Base-by-base conservation (phyloP, 2,329 filamentous ascomycete species). In the Venturia aucupariae region DNA sequence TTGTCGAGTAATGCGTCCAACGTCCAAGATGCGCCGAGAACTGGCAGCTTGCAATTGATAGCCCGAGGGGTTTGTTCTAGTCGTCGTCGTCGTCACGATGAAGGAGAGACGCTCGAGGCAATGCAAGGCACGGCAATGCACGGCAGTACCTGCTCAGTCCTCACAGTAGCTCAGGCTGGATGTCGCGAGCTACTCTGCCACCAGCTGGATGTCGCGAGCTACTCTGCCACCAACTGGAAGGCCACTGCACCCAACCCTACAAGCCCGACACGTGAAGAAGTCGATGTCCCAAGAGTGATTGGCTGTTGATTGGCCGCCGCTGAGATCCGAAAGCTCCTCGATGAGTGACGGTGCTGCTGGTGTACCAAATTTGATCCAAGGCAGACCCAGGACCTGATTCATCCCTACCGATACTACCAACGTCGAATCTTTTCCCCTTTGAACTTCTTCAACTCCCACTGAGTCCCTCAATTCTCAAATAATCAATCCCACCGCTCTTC, bases 91-190 rank as follows among this genome's bases (percentile, higher is more conserved):
- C 44, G 44, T n/a, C 44, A 24, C 44, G 5, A n/a, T 48, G 44
- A 17, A 24, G 22, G 44, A 41, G 11, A 3, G 11, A 15, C 13
- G 11, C 24, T 6, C n/a, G 22, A 51, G 46, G 46, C 22, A 10
- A 27, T 24, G 46, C 42, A n/a, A 44, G 5, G 46, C 22, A 11
- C 13, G 22, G 51, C 27, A n/a, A 35, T 13, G 51, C 51, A 35
- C 27, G 27, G 13, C 27, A 32, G 27, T 35, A 27, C 13, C 46
- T 35, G 35, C 35, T 38, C 35, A 38, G 11, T 51, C 46, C n/a
- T 51, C 46, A 51, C n/a, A 51, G 46, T 51, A 51, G 46, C 46
- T 35, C 51, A 57, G 51, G 51, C 51, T 57, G 51, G 30, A 57
- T 57, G 51, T 35, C 51, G 51, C 51, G 8, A 35, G 30, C 51